Evolutionary conservation across 2,329 filamentous ascomycete genomes (phyloP), one percentile per base, ranked within the genome.

Genomic region (Ceratocystis albifundus): DNA sequence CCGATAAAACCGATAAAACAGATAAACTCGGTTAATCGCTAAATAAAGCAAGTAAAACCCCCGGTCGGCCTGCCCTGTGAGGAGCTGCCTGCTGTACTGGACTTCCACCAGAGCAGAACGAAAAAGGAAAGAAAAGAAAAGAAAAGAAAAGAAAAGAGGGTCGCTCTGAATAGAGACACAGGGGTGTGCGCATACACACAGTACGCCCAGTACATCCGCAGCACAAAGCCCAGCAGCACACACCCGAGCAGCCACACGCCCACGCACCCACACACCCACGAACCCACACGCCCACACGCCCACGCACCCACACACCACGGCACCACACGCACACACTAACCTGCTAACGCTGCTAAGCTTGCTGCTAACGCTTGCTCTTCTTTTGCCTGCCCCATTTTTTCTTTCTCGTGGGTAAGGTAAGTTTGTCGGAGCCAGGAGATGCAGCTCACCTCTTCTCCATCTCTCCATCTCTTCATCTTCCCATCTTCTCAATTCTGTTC

Each of bases 391-490:
- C 68, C 68, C 67, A 62, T 65, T 68, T 65, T 68, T 68, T 68
- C 62, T 65, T 68, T 66, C 69, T 70, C 69, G 66, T 70, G 69
- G 69, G 66, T 69, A 63, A 68, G 68, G 69, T 69, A 66, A 69
- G 65, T 68, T 70, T 53, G 25, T 61, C 62, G 66, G 66, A 67
- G 63, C 63, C 63, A 67, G 66, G 66, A 67, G 66, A 67, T 67
- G 66, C 63, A 67, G 66, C 66, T 67, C 66, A 67, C 65, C 28
- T 62, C 66, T 69, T 41, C 36, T 41, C 36, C 36, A 41, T 41
- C 36, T 41, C 36, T 41, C 36, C 62, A 67, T 55, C 66, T 67
- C 66, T 64, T 61, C 36, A 48, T 62, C 66, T 69, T 68, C 66
- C 65, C 72, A 68, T 71, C 70, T 69, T 65, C 57, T 65, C 55